Base-by-base conservation (phyloP, 257 asterid species). In the Solanum corneliomulleri region DNA sequence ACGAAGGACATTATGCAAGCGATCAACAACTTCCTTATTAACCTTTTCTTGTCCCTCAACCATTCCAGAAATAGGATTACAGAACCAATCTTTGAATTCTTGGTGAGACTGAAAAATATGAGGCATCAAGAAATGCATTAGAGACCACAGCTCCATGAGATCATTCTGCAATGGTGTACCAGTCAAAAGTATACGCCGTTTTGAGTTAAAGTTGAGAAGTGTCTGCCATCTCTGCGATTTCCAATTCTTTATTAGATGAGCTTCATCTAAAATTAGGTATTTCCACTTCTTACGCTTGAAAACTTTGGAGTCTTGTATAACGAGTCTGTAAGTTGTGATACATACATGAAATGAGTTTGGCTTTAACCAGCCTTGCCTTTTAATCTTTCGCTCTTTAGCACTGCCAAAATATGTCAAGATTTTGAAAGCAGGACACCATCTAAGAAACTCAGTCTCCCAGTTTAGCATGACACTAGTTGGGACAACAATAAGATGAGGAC, bases 201-300 rank as follows among this genome's bases (percentile, higher is more conserved):
- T 97, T 29, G 99, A 96, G 92, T 97, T 97, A 83, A 97, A 97
- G 92, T 97, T 97, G 47, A 97, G 96, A 74, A 97, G 97, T 39
- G 99, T 97, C 91, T 97, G 99, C 99, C 99, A 97, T 88, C 99
- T 92, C 86, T 97, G 99, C 4, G 99, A 97, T 94, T 96, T 97
- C 99, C 99, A 97, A 89, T 97, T 97, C 91, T 97, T 97, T 84
- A 97, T 97, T 49, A 97, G 91, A 88, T 97, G 99, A 66, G 99
- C 99, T 93, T 97, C 99, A 88, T 97, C 99, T 93, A 97, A 89
- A 92, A 97, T 97, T 89, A 97, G 91, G 92, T 97, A 97, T 85
- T 93, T 97, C 99, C 99, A 97, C 93, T 97, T 97, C 95, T 97
- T 97, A 89, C 99, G 90, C 98, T 97, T 97, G 91, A 97, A 97